Percentiles rank a stretch among this genome's conserved stretches.
phyloP scores from a whole-genome alignment of 768 basidiomycete genomes.

The Agaricus blazei region DNA sequence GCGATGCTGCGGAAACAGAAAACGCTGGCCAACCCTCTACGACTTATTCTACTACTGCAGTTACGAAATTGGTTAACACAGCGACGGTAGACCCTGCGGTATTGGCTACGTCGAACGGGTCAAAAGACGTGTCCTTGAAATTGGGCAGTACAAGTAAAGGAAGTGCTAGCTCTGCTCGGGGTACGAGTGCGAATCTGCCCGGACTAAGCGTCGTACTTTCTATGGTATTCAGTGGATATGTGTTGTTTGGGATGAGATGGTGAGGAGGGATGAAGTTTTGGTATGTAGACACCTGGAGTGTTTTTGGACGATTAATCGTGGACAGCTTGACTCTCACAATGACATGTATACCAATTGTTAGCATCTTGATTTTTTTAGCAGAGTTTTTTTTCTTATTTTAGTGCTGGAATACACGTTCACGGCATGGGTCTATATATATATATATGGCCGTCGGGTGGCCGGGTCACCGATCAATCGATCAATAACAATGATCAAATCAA shows the following conservation, averaged over 20 bases:
- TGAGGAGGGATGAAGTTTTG: background rate
- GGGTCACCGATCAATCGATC: background rate
- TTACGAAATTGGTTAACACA: constrained; percentile 47
- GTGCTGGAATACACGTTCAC: no score
- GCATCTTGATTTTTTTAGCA: no score
- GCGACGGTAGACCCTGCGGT: constrained; percentile 47
- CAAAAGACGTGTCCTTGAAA: constrained; percentile 20
- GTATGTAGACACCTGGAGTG: background rate
- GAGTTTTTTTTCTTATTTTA: no score
- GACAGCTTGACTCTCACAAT: no score
- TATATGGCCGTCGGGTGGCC: background rate
- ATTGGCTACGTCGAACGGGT: constrained; percentile 64
- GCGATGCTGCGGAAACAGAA: constrained; percentile 29
- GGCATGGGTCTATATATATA: no score
- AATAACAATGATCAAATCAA: no score
- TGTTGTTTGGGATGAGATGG: constrained; percentile 1
- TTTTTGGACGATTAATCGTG: no score
- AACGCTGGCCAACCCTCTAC: constrained; percentile 25
- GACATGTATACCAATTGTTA: no score
- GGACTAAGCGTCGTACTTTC: background rate
- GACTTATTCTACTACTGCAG: constrained; percentile 49
- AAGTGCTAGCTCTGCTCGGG: constrained; percentile 16
- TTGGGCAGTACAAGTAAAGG: constrained; percentile 37
- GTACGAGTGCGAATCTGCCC: background rate
- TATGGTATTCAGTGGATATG: background rate